A percentile compares a stretch with the other conserved stretches of the same genome.
Evolutionary conservation across 805 yeast species (phyloP).

Genomic region (Wickerhamiella musiphila): DNA sequence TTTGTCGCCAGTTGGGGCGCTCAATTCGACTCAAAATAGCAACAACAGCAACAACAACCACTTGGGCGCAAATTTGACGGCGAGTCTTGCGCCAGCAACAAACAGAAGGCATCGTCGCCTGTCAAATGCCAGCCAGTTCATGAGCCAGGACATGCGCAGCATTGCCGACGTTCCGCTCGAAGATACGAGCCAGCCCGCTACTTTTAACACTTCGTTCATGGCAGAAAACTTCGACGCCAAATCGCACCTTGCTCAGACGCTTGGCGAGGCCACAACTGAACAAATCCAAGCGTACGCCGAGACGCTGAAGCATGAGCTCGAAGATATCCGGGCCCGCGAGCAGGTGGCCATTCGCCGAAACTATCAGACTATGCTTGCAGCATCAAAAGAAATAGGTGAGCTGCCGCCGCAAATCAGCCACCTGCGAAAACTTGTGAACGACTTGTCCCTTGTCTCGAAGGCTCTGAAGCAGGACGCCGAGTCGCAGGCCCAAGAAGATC

Average conservation of each 20-base stretch:
- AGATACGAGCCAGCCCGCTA: too few relatives aligned
- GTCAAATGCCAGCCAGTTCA: too few relatives aligned
- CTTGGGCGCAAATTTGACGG: too few relatives aligned
- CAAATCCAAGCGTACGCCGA: conserved; percentile 10
- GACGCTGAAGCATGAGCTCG: conserved; percentile 9
- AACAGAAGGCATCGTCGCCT: too few relatives aligned
- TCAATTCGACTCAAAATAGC: too few relatives aligned
- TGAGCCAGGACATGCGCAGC: too few relatives aligned
- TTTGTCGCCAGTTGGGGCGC: too few relatives aligned
- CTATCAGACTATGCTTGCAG: conserved; percentile 19
- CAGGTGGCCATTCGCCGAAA: conserved; percentile 17
- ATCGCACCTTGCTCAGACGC: conserved; percentile 6
- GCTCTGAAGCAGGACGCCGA: conserved; percentile 48
- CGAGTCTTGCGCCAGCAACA: too few relatives aligned
- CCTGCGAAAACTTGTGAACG: conserved; percentile 42
- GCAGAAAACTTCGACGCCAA: conserved; percentile 30
- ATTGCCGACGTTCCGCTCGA: too few relatives aligned
- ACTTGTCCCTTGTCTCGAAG: conserved; percentile 39
- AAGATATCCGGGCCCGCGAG: conserved; percentile 11
- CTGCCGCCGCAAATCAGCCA: conserved; percentile 48
- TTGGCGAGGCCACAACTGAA: conserved; percentile 10
- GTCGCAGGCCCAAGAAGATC: conserved; percentile 5
- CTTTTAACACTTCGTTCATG: conserved; percentile 30
- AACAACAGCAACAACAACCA: too few relatives aligned
- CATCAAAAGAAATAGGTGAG: conserved; percentile 34